These are phyloP conservation scores for Phytophthora pisi DNA, from an alignment of 352 stramenopile species.

Conservation along the genomic window DNA sequence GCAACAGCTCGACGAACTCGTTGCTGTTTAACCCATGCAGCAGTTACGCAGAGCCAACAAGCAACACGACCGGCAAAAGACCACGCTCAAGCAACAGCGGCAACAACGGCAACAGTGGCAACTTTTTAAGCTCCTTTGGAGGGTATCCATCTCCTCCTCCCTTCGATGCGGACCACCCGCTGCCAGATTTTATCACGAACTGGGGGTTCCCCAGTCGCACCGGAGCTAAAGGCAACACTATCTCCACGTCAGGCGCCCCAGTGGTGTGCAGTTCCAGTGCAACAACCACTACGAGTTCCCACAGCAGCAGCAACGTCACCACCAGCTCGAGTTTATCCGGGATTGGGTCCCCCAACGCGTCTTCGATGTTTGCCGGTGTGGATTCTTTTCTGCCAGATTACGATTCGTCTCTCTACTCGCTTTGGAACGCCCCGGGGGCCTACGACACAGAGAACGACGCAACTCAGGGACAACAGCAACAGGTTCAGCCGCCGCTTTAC, in stretches of 20 bases:
- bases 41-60: constrained; percentile 15
- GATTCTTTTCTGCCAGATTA: constrained; percentile 73
- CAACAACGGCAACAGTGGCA: constrained; percentile 27
- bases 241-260: constrained; percentile 12
- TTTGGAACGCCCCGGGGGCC: constrained; percentile 60
- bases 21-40: constrained; percentile 21
- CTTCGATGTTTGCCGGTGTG: constrained; percentile 55
- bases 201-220: constrained; percentile 36
- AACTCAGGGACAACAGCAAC: constrained; percentile 24
- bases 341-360: constrained; percentile 43
- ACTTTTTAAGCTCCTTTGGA: constrained; percentile 26
- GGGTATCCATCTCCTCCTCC: constrained; percentile 33
- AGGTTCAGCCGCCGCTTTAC: constrained; percentile 39
- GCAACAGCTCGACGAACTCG: constrained; percentile 30
- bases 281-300: background rate
- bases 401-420: constrained; percentile 69
- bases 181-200: constrained; percentile 56
- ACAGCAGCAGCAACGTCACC: constrained; percentile 15
- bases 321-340: constrained; percentile 31
- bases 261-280: constrained; percentile 4
- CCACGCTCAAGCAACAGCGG: constrained; percentile 11
- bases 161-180: constrained; percentile 51
- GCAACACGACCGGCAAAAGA: constrained; percentile 21
- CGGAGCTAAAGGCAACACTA: constrained; percentile 4
- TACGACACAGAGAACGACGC: constrained; percentile 56